These are phyloP conservation scores for Casaregolazyma suthepensis DNA, from an alignment of 1,139 yeast species.

Conservation along the genomic window DNA sequence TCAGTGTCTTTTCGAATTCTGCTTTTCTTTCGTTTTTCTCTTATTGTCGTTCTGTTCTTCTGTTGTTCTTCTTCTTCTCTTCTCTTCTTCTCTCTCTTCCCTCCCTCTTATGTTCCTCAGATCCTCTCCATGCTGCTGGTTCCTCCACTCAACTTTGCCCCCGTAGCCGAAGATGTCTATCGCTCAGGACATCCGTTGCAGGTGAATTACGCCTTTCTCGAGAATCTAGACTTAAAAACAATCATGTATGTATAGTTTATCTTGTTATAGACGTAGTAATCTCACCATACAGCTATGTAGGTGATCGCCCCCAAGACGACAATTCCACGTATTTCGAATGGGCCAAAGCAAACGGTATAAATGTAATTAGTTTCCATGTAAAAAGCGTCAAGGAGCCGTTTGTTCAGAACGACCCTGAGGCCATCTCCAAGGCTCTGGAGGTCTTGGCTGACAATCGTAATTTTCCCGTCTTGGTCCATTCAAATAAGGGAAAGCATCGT, in stretches of 20 bases:
- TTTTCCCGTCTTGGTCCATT: conserved; percentile 82
- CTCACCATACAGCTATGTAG: conserved; percentile 38
- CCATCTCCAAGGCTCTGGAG: conserved; percentile 56
- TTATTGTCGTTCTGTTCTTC: too few species aligned
- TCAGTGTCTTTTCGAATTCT: too few species aligned
- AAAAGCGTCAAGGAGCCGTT: conserved; percentile 73
- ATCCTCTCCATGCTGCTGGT: conserved; percentile 34
- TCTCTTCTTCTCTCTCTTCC: neutral
- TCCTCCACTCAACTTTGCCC: conserved; percentile 87
- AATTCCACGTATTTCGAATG: conserved; percentile 57
- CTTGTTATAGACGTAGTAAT: neutral
- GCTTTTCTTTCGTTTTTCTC: too few species aligned
- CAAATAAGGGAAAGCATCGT: conserved; percentile 92
- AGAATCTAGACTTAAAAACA: conserved; percentile 64
- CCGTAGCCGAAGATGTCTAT: conserved; percentile 81
- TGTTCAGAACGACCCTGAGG: conserved; percentile 49
- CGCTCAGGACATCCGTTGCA: conserved; percentile 93
- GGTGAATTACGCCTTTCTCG: conserved; percentile 70
- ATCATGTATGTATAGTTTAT: conserved; percentile 47
- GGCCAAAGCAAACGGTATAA: conserved; percentile 51
- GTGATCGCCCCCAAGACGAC: conserved; percentile 56
- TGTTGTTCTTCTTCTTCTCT: neutral
- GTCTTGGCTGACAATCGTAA: conserved; percentile 62
- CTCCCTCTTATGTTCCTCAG: neutral
- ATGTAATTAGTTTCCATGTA: conserved; percentile 57